Base-by-base conservation (phyloP, 2,329 filamentous ascomycete genomes). In the Fusarium sp. region DNA sequence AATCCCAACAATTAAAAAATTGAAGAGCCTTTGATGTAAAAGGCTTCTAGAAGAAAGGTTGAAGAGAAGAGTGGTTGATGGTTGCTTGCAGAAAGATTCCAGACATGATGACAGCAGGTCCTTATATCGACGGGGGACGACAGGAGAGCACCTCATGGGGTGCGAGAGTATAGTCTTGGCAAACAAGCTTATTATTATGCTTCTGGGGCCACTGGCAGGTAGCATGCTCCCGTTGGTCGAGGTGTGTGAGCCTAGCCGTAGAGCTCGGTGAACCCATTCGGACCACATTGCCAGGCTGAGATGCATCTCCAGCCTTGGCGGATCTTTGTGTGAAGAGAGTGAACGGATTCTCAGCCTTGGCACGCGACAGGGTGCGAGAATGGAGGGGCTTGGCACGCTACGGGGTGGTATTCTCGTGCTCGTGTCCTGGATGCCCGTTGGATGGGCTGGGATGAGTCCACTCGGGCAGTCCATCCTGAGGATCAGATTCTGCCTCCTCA, bases 111-210 rank as follows among this genome's bases (percentile, higher is more conserved):
- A 32, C 2, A 10, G 23, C 4, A 50, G 18, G 56, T 64, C 71
- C 75, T 78, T 78, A 78, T 78, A 78, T 77, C 58, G 66, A 69
- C 56, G 32, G 25, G 27, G 11, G 32, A 52, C 59, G 13, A 61
- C 54, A 62, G 18, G 13, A 59, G 43, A 37, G 62, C 41, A 59
- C 50, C 34, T 25, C 64, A 71, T 74, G 61, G 58, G 64, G 75
- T 72, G 72, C 32, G 18, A 59, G 35, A 20, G 8, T 2, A 35
- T 54, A 41, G 45, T 45, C 77, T 78, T 78, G 77, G 77, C 77
- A 58, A 76, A 76, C 72, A 78, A 78, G 67, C 76, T 77, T 78
- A 78, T 67, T 62, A 70, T 78, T 78, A 76, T 71, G 75, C 72
- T 78, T 78, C 65, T 72, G 39, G 60, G 59, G 62, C 56, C 66